Evolutionary conservation across 1,139 yeast species (phyloP).

Genomic region (Eremothecium gossypii): DNA sequence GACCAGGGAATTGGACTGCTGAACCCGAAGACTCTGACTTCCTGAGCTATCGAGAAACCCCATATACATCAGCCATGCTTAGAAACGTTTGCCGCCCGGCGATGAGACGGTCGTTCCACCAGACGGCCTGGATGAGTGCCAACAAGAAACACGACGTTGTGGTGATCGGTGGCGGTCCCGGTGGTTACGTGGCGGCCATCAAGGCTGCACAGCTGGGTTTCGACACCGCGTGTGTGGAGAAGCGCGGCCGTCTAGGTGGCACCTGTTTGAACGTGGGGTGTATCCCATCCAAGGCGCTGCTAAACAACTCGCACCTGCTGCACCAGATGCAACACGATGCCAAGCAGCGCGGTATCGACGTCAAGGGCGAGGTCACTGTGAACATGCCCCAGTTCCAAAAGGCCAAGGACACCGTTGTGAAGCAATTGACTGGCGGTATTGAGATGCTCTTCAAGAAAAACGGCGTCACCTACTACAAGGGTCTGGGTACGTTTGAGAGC

Average conservation of each 20-base stretch:
- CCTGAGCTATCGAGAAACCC: too few species aligned
- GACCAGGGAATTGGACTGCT: too few species aligned
- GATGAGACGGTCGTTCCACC: constrained; percentile 7
- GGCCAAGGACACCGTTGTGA: constrained; percentile 87
- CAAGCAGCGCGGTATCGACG: constrained; percentile 81
- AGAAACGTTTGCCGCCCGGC: constrained; percentile 3
- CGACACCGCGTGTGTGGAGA: constrained; percentile 93
- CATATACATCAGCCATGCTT: not conserved
- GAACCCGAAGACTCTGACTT: too few species aligned
- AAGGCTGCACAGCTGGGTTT: constrained; percentile 95
- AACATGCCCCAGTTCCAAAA: constrained; percentile 76
- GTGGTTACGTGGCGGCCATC: constrained; percentile 98
- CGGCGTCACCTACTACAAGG: constrained; percentile 91
- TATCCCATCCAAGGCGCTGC: constrained; percentile 92
- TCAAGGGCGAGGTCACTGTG: constrained; percentile 58
- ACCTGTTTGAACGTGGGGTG: constrained; percentile 98
- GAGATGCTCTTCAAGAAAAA: constrained; percentile 93
- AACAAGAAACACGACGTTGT: constrained; percentile 74
- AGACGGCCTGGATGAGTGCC: constrained; percentile 9
- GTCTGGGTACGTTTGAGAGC: constrained; percentile 78
- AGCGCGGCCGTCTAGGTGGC: constrained; percentile 94
- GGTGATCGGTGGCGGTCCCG: constrained; percentile 98
- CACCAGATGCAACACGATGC: constrained; percentile 87
- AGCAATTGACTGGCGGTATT: constrained; percentile 84
- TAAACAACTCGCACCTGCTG: constrained; percentile 89